A percentile compares a stretch with the other conserved stretches of the same genome.
Conservation (phyloP, 495 filamentous ascomycete genomes). For the Hypoxylon cercidicola region DNA sequence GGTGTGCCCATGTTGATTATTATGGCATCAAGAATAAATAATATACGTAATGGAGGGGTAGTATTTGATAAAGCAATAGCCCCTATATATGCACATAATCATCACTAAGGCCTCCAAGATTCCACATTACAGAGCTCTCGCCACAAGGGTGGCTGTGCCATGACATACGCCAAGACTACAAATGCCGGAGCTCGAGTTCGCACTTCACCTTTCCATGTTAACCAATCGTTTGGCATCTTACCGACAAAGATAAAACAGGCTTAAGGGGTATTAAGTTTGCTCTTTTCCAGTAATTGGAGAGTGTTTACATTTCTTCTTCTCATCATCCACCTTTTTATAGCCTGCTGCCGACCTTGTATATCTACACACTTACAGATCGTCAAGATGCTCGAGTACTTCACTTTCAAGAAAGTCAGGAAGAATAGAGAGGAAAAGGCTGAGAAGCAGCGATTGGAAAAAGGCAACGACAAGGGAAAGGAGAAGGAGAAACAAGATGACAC, state of each 20-base stretch:
- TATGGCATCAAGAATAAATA: too few species aligned
- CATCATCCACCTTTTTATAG: constrained; percentile 8
- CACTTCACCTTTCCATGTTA: constrained; percentile 8
- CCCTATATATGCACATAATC: too few species aligned
- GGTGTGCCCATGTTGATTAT: too few species aligned
- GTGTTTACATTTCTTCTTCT: constrained; percentile 1
- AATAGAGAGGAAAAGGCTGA: constrained; percentile 53
- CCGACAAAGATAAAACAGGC: constrained; percentile 39
- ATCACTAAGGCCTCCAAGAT: constrained; percentile 13
- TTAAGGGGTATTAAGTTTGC: constrained; percentile 15
- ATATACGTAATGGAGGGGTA: too few species aligned
- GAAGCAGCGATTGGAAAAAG: constrained; percentile 42
- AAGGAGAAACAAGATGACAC: constrained; percentile 12
- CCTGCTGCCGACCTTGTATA: neutral
- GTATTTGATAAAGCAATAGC: too few species aligned
- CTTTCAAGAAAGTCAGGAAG: constrained; percentile 57
- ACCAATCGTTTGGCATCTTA: constrained; percentile 32
- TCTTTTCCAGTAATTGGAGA: constrained; percentile 10
- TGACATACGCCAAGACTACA: constrained; percentile 27
- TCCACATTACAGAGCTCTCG: too few species aligned
- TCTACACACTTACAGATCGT: neutral
- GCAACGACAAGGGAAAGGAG: constrained; percentile 26
- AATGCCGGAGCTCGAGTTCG: constrained; percentile 2
- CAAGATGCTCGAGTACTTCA: constrained; percentile 58
- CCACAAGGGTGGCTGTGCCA: constrained; percentile 36